Conservation (phyloP, 1,139 yeast species). For the Candida labiduridarum region DNA sequence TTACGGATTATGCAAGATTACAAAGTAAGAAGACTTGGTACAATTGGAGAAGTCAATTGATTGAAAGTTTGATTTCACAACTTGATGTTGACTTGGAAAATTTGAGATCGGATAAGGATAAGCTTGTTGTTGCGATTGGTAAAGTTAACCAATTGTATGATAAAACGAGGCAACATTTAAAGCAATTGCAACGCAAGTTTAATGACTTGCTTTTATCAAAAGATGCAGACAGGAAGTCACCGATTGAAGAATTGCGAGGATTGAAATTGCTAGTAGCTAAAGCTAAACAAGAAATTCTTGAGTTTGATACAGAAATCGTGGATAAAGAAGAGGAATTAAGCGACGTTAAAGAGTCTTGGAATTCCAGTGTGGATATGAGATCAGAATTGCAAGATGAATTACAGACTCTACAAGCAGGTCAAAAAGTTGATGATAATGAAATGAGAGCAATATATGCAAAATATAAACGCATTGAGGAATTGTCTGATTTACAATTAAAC, state of each 20-base stretch:
- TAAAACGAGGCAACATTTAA: conserved; percentile 17
- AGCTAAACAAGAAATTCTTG: conserved; percentile 1
- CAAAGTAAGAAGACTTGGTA: conserved; percentile 60
- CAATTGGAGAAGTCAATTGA: conserved; percentile 55
- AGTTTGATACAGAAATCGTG: background rate
- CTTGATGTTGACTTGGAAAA: conserved; percentile 30
- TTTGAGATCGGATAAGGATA: conserved; percentile 29
- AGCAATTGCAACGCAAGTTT: conserved; percentile 25
- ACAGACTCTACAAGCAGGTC: conserved; percentile 19
- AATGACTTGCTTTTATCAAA: conserved; percentile 10
- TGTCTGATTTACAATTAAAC: conserved; percentile 22
- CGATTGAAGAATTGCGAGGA: conserved; percentile 1
- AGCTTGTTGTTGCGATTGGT: conserved; percentile 24
- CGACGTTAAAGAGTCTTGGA: conserved; percentile 20
- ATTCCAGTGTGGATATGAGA: conserved; percentile 6
- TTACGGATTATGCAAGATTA: conserved; percentile 52
- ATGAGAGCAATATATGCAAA: conserved; percentile 25
- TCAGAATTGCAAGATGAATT: conserved; percentile 21
- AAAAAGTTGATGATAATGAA: conserved; percentile 3
- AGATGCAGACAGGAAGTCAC: background rate
- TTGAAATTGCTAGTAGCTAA: conserved; percentile 6
- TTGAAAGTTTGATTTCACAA: conserved; percentile 38
- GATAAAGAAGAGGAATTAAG: conserved; percentile 13
- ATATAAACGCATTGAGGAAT: conserved; percentile 25
- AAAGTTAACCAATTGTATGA: conserved; percentile 20